A percentile compares a stretch with the other conserved stretches of the same genome.
Evolutionary conservation across 2,329 filamentous ascomycete genomes (phyloP).

Genomic region (Stagonosporopsis rhizophila): DNA sequence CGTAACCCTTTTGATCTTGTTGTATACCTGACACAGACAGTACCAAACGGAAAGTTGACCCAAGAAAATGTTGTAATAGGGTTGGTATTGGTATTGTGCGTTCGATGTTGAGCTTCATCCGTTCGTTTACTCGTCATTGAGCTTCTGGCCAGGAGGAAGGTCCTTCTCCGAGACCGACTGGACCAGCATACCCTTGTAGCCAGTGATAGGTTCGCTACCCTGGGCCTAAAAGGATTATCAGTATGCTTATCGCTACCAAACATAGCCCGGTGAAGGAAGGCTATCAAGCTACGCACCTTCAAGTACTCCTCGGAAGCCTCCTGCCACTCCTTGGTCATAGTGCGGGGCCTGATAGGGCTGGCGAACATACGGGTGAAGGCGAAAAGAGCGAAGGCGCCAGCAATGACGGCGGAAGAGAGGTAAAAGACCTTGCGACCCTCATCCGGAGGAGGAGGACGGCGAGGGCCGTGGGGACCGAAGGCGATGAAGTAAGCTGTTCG

Average conservation of each 20-base stretch:
- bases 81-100: conserved; percentile 41
- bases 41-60: conserved; percentile 47
- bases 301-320: conserved; percentile 94
- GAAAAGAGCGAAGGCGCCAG: conserved; percentile 75
- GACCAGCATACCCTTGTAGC: conserved; percentile 50
- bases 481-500: conserved; percentile 96
- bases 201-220: conserved; percentile 49
- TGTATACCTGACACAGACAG: conserved; percentile 45
- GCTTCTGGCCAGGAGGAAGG: conserved; percentile 32
- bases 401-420: conserved; percentile 74
- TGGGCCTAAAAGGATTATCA: conserved; percentile 39
- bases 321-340: conserved; percentile 98
- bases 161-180: conserved; percentile 49
- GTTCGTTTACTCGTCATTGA: conserved; percentile 44
- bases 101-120: conserved; percentile 31
- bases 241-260: conserved; percentile 11
- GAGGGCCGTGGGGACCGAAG: conserved; percentile 95
- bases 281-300: conserved; percentile 68
- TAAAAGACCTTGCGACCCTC: conserved; percentile 81
- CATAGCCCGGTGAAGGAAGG: not conserved
- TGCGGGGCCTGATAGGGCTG: conserved; percentile 69
- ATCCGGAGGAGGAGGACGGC: conserved; percentile 80
- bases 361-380: conserved; percentile 73
- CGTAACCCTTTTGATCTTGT: conserved; percentile 35
- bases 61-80: conserved; percentile 46